These are phyloP conservation scores for Lactarius hatsudake DNA, from an alignment of 768 basidiomycete genomes.

Conservation along the genomic window DNA sequence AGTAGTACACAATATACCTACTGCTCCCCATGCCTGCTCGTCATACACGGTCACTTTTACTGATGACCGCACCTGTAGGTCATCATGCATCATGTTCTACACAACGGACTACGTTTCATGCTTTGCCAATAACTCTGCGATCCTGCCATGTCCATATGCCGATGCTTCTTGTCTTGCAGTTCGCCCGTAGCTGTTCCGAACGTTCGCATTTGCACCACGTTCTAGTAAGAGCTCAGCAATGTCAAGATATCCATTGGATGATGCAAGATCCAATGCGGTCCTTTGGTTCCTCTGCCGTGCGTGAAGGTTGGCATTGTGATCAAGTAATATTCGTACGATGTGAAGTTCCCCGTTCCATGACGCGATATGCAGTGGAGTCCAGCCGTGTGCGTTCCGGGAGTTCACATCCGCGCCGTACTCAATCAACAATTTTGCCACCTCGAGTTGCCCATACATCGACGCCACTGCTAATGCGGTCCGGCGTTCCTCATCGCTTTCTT, in stretches of 20 bases:
- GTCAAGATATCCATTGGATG: background rate
- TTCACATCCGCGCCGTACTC: background rate
- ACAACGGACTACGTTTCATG: background rate
- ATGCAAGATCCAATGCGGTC: constrained; percentile 2
- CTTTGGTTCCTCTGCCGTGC: background rate
- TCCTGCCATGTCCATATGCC: background rate
- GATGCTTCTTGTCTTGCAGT: background rate
- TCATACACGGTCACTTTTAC: no score
- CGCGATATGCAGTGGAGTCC: background rate
- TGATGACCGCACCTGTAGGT: no score
- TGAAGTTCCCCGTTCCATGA: background rate
- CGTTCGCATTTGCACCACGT: background rate
- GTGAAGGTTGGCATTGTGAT: background rate
- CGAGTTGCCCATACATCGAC: background rate
- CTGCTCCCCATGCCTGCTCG: no score
- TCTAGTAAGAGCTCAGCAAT: background rate
- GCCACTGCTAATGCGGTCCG: background rate
- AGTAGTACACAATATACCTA: no score
- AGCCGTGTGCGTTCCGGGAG: background rate
- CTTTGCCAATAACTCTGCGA: background rate
- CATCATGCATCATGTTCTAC: no score
- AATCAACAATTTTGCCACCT: background rate
- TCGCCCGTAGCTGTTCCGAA: background rate
- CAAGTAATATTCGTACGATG: background rate
- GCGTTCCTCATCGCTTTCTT: background rate